Conservation (phyloP, 2,329 filamentous ascomycete genomes). For the Diaporthe australafricana region DNA sequence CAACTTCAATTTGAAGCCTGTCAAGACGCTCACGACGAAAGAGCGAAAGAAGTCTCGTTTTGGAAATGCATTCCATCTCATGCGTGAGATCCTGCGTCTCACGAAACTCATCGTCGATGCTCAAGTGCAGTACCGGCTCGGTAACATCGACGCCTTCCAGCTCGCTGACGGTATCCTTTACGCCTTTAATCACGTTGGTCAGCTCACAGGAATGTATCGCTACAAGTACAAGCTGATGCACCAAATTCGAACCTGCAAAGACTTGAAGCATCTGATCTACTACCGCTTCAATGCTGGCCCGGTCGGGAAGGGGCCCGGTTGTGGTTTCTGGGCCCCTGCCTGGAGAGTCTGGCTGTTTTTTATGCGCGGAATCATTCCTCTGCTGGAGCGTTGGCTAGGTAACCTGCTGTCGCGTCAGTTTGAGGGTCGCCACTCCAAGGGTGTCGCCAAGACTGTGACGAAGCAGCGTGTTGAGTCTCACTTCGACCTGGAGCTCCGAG, state of each 20-base stretch:
- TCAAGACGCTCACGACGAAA: slow-evolving; percentile 98
- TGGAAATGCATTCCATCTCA: slow-evolving; percentile 98
- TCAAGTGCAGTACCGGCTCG: slow-evolving; percentile 96
- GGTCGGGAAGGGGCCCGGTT: slow-evolving; percentile 96
- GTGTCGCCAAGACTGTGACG: slow-evolving; percentile 97
- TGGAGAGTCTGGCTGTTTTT: slow-evolving; percentile 99
- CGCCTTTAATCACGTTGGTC: slow-evolving; percentile 98
- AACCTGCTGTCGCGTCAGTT: slow-evolving; percentile 98
- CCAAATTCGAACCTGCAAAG: slow-evolving; percentile 98
- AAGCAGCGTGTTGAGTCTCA: slow-evolving; percentile 99
- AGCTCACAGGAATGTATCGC: slow-evolving; percentile 98
- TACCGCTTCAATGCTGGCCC: slow-evolving; percentile 98
- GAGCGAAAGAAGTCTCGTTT: slow-evolving; percentile 99
- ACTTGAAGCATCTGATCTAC: slow-evolving; percentile 98
- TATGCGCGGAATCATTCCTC: slow-evolving; percentile 96
- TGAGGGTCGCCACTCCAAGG: slow-evolving; percentile 97
- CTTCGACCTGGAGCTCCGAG: slow-evolving; percentile 95
- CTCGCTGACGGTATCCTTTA: slow-evolving; percentile 99
- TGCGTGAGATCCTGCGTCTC: slow-evolving; percentile 95
- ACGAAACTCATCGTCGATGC: slow-evolving; percentile 99
- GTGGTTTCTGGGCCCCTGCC: slow-evolving; percentile 98
- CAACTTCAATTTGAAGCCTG: slow-evolving; percentile 99
- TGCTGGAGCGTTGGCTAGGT: slow-evolving; percentile 96
- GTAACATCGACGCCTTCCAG: slow-evolving; percentile 99
- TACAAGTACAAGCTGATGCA: slow-evolving; percentile 99